These are phyloP conservation scores for Nicotiana obtusifolia DNA, from an alignment of 257 asterid genomes.

Conservation along the genomic window DNA sequence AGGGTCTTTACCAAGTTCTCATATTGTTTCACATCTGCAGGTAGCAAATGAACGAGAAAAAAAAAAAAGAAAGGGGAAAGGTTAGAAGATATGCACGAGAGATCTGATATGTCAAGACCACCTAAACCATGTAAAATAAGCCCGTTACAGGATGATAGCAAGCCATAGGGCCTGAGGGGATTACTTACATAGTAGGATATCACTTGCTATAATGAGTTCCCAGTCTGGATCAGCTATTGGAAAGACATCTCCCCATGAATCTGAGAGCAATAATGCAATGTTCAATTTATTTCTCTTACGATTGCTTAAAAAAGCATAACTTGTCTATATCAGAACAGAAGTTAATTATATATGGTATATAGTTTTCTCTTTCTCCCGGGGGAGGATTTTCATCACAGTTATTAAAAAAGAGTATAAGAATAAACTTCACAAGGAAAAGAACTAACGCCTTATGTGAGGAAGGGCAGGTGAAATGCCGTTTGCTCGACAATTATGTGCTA, in stretches of 20 bases:
- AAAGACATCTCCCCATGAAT: constrained; percentile 91
- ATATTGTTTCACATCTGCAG: constrained; percentile 85
- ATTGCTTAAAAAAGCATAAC: background rate
- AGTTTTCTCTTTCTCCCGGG: background rate
- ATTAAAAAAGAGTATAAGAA: background rate
- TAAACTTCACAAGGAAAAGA: constrained; percentile 2
- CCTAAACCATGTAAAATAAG: background rate
- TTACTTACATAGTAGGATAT: constrained; percentile 76
- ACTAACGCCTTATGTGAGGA: constrained; percentile 78
- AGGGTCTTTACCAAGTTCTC: constrained; percentile 73
- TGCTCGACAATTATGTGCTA: constrained; percentile 60
- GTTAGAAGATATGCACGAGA: background rate
- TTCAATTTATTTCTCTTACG: background rate
- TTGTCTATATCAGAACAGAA: background rate
- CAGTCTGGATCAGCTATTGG: constrained; percentile 59
- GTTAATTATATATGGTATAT: background rate
- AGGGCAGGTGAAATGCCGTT: constrained; percentile 68
- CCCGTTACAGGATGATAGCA: background rate
- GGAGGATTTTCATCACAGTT: background rate
- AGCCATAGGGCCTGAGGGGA: background rate
- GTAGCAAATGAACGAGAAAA: background rate
- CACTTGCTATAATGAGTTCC: constrained; percentile 93
- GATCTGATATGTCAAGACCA: no score
- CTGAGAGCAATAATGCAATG: constrained; percentile 31
- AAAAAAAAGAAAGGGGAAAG: background rate